phyloP scores from a whole-genome alignment of 1,284 basidiomycete species.

The Ganoderma sp. region DNA sequence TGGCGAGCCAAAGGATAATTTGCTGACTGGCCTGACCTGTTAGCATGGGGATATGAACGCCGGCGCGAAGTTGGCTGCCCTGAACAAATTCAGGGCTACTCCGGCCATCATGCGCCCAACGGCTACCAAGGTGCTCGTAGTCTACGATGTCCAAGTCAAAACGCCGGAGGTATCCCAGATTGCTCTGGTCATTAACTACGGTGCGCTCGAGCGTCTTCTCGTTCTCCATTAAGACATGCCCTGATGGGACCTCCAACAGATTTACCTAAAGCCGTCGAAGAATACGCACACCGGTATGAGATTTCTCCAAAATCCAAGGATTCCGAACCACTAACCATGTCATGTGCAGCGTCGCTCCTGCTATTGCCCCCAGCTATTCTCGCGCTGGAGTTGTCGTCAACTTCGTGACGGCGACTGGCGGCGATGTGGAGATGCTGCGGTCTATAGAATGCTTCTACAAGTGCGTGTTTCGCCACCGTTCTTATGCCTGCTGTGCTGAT shows the following conservation, averaged over 20 bases:
- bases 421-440: constrained; percentile 96
- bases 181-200: constrained; percentile 92
- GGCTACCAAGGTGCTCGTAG: constrained; percentile 78
- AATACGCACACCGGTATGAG: constrained; percentile 88
- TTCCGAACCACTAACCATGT: constrained; percentile 15
- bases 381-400: constrained; percentile 91
- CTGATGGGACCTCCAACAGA: constrained; percentile 52
- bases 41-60: constrained; percentile 89
- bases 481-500: constrained; percentile 16
- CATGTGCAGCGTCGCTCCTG: constrained; percentile 70
- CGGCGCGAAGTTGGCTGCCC: constrained; percentile 76
- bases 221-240: neutral
- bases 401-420: constrained; percentile 95
- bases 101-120: constrained; percentile 63
- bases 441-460: constrained; percentile 98
- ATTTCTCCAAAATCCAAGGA: constrained; percentile 2
- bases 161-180: constrained; percentile 88
- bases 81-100: constrained; percentile 79
- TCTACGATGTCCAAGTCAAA: constrained; percentile 92
- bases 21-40: constrained; percentile 11
- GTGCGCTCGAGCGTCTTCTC: constrained; percentile 45
- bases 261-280: constrained; percentile 93
- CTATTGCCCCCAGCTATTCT: constrained; percentile 78
- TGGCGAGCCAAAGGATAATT: neutral
- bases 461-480: constrained; percentile 45